Conservation (phyloP, 2,329 filamentous ascomycete species). For the Aspergillus vadensis region DNA sequence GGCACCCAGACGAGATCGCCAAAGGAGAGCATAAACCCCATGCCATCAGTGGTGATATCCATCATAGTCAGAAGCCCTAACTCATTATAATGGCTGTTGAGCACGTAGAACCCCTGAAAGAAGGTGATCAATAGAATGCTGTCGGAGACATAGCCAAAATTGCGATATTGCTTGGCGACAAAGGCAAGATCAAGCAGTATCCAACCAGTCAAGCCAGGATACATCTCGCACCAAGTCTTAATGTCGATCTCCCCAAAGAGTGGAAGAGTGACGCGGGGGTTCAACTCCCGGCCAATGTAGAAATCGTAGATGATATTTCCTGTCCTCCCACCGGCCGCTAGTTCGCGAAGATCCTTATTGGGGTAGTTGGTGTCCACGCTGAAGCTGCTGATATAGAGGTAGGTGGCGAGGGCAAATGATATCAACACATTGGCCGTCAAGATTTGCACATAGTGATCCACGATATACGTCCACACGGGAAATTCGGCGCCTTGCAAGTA, state of each 20-base stretch:
- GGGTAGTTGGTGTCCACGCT: conserved; percentile 59
- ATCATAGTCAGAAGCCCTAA: conserved; percentile 84
- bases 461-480: conserved; percentile 83
- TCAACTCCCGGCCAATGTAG: conserved; percentile 91
- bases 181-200: conserved; percentile 78
- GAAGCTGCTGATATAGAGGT: conserved; percentile 79
- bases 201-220: conserved; percentile 85
- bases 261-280: conserved; percentile 68
- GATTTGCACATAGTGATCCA: conserved; percentile 82
- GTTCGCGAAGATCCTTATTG: conserved; percentile 69
- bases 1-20: conserved; percentile 89
- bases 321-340: conserved; percentile 75
- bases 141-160: conserved; percentile 76
- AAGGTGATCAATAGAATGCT: conserved; percentile 75
- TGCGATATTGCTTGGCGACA: conserved; percentile 81
- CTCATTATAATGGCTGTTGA: conserved; percentile 83
- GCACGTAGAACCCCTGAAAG: conserved; percentile 75
- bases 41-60: conserved; percentile 86
- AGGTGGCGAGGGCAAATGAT: conserved; percentile 69
- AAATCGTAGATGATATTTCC: conserved; percentile 89
- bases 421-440: conserved; percentile 79
- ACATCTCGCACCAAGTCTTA: conserved; percentile 82
- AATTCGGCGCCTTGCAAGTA: conserved; percentile 74
- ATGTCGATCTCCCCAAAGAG: conserved; percentile 71
- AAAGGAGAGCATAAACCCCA: conserved; percentile 90